phyloP scores from a whole-genome alignment of 2,329 filamentous ascomycete species.

The Pseudomassariella vexata region DNA sequence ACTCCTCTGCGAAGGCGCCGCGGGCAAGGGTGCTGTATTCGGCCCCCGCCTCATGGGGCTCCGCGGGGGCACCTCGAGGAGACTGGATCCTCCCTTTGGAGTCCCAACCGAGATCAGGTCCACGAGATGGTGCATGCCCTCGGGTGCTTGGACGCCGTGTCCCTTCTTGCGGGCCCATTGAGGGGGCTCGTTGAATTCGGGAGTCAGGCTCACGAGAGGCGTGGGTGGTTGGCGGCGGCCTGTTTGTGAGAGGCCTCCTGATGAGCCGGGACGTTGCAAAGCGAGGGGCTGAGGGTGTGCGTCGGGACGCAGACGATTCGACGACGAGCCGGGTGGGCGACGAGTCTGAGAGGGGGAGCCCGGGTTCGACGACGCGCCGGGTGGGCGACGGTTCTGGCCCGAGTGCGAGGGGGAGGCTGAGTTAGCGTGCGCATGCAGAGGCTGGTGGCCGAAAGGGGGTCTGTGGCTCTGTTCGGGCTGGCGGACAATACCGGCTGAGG shows the following conservation, averaged over 20 bases:
- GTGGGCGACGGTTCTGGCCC: too few species aligned
- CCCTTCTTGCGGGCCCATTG: slow-evolving; percentile 25
- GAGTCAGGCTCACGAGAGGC: slow-evolving; percentile 21
- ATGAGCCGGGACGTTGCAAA: slow-evolving; percentile 1
- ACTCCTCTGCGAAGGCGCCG: slow-evolving; percentile 2
- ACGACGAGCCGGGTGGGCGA: slow-evolving; percentile 4
- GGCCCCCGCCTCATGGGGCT: slow-evolving; percentile 16
- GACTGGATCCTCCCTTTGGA: slow-evolving; percentile 7
- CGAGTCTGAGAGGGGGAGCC: slow-evolving; percentile 5
- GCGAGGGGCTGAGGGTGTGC: slow-evolving; percentile 1
- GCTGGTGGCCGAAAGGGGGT: too few species aligned
- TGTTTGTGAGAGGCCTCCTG: slow-evolving; percentile 5
- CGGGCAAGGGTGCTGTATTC: slow-evolving; percentile 8
- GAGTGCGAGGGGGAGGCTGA: too few species aligned
- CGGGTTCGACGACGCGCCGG: too few species aligned
- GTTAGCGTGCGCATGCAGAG: too few species aligned
- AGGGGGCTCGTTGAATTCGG: slow-evolving; percentile 19
- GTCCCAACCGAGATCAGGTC: slow-evolving; percentile 20
- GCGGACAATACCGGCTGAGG: slow-evolving; percentile 2
- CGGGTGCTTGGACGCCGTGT: slow-evolving; percentile 24
- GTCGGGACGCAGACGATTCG: not conserved
- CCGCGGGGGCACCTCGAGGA: slow-evolving; percentile 16
- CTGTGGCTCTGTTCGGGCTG: not conserved
- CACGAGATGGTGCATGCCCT: slow-evolving; percentile 22
- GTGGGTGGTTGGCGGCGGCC: slow-evolving; percentile 17